Conservation (phyloP, 2,329 filamentous ascomycete species). For the Calycina marina region DNA sequence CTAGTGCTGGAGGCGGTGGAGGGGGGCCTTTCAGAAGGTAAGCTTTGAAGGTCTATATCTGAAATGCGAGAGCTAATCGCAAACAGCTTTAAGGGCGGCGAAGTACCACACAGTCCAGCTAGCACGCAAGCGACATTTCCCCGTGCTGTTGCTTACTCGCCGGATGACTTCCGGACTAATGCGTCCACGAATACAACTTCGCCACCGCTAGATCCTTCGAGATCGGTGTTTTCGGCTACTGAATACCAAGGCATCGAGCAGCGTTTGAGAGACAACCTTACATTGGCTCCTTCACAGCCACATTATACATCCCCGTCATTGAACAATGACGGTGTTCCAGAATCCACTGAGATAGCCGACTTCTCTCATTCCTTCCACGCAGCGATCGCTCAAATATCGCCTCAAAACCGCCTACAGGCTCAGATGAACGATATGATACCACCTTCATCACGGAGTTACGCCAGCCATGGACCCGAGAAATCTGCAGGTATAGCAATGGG, state of each 20-base stretch:
- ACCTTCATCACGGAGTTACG: background rate
- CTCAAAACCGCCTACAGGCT: background rate
- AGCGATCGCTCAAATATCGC: background rate
- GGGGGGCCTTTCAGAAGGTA: background rate
- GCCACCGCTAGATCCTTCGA: background rate
- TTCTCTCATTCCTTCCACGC: background rate
- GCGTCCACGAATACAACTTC: background rate
- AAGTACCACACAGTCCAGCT: no score
- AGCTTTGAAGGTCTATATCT: no score
- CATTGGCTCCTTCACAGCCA: background rate
- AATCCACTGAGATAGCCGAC: background rate
- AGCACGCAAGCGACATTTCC: background rate
- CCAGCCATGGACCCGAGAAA: background rate
- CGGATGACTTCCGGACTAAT: background rate
- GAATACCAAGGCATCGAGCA: background rate
- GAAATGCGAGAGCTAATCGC: no score
- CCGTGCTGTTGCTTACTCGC: background rate
- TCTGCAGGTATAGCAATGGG: background rate
- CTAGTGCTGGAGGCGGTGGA: no score
- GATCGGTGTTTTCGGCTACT: background rate
- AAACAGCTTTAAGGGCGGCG: no score
- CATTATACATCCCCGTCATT: background rate
- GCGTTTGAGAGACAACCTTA: background rate
- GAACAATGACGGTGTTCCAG: background rate
- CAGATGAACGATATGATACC: background rate